Percentiles rank a stretch among this genome's conserved stretches.
Conservation (phyloP, 352 stramenopile species). For the Thalassiosira livingstoniorum region DNA sequence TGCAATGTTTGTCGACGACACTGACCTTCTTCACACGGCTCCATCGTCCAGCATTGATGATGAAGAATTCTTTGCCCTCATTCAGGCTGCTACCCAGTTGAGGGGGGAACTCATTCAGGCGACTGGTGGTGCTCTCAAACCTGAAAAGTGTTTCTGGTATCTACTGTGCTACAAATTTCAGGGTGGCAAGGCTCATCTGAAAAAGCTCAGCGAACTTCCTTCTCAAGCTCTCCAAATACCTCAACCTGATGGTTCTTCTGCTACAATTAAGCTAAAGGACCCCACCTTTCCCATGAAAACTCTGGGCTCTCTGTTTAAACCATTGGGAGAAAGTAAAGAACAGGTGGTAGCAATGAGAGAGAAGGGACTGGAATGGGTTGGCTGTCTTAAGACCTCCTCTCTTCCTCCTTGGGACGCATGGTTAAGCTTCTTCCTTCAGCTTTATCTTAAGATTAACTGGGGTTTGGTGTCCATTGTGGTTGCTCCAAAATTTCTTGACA, state of each 20-base stretch:
- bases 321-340: neutral
- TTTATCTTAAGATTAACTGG: too few relatives aligned
- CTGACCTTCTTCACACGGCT: constrained; percentile 13
- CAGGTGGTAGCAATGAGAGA: neutral
- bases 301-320: neutral
- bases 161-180: neutral
- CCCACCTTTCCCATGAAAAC: too few relatives aligned
- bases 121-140: constrained; percentile 18
- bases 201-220: neutral
- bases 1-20: constrained; percentile 28
- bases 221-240: too few relatives aligned
- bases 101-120: constrained; percentile 3
- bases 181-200: neutral
- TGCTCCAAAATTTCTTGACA: too few relatives aligned
- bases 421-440: neutral
- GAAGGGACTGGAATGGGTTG: neutral
- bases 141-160: constrained; percentile 25
- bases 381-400: neutral
- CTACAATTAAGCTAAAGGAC: too few relatives aligned
- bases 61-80: neutral
- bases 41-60: rapidly evolving
- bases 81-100: neutral
- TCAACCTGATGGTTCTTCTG: too few relatives aligned
- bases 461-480: too few relatives aligned
- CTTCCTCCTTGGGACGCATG: neutral